Base-by-base conservation (phyloP, 257 asterid genomes). In the Fraxinus excelsior region DNA sequence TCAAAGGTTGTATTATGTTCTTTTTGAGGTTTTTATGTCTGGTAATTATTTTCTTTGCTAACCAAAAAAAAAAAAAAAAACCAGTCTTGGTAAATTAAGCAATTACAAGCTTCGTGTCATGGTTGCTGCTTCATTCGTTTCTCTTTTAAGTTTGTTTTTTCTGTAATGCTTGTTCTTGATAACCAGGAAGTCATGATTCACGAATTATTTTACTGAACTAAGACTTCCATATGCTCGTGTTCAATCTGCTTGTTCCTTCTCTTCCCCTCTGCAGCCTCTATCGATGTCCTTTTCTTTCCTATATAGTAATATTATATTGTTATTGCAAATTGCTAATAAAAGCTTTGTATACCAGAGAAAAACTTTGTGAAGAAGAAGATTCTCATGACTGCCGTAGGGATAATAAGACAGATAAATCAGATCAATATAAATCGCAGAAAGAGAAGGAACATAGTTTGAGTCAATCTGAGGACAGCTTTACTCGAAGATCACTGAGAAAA, bases 401-500 rank as follows among this genome's bases (percentile, higher is more conserved):
- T 31, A 75, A 34, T 51, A 76, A 80, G 74, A 84, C 84, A 18
- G 85, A 82, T 80, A 84, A 78, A 56, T 64, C 87, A 67, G 77
- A 73, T 70, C 80, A 82, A 51, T 38, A 80, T 32, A 80, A 80
- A 79, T 16, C 28, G 51, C 84, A 58, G 73, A 81, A 75, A 76
- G 89, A 82, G 38, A 79, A 71, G 85, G 88, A 85, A 70, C 75
- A 71, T 49, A 83, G 84, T 78, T 73, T n/a, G 53, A 82, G 86
- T 78, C 79, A 76, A 84, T 91, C 92, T n/a, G 93, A 83, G 42
- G 92, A 90, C 75, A 82, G 88, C 78, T 74, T 76, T 70, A 80
- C 44, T 62, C 85, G 77, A 80, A 83, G 85, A 77, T 29, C 81
- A 18, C 74, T 74, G 72, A 82, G 86, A 74, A 88, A 84, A 78